Evolutionary conservation across 345 rosid genomes (phyloP).

Genomic region (Clausena lansium): DNA sequence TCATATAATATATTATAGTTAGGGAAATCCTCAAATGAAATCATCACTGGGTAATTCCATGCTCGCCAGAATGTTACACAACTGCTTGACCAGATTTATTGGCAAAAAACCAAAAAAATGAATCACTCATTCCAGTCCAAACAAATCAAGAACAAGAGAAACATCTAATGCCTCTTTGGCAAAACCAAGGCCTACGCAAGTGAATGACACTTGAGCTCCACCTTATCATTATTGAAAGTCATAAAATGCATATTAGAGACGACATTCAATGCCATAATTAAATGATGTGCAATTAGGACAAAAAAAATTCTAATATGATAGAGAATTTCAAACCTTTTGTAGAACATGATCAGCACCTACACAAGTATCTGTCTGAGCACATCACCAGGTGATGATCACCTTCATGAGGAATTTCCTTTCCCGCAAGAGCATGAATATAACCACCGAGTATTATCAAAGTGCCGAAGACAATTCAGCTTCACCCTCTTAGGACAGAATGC

Average conservation of each 20-base stretch:
- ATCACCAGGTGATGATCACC: too few species aligned
- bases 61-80: not conserved
- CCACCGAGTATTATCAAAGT: slow-evolving; percentile 7
- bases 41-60: not conserved
- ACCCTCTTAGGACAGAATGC: not conserved
- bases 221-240: not conserved
- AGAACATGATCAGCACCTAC: slow-evolving; percentile 72
- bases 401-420: slow-evolving; percentile 65
- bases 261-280: not conserved
- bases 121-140: not conserved
- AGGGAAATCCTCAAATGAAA: not conserved
- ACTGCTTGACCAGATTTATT: not conserved
- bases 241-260: slow-evolving; percentile 8
- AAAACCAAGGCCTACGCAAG: not conserved
- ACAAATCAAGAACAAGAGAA: not conserved
- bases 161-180: not conserved
- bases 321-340: slow-evolving; percentile 68
- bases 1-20: not conserved
- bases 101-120: too few species aligned
- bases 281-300: not conserved
- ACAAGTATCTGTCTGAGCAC: slow-evolving; percentile 53
- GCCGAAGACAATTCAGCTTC: not conserved
- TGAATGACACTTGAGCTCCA: not conserved
- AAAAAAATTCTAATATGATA: slow-evolving; percentile 9
- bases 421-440: slow-evolving; percentile 34